These are phyloP conservation scores for Penicillium mononematosum DNA, from an alignment of 495 filamentous ascomycete genomes.

Conservation along the genomic window DNA sequence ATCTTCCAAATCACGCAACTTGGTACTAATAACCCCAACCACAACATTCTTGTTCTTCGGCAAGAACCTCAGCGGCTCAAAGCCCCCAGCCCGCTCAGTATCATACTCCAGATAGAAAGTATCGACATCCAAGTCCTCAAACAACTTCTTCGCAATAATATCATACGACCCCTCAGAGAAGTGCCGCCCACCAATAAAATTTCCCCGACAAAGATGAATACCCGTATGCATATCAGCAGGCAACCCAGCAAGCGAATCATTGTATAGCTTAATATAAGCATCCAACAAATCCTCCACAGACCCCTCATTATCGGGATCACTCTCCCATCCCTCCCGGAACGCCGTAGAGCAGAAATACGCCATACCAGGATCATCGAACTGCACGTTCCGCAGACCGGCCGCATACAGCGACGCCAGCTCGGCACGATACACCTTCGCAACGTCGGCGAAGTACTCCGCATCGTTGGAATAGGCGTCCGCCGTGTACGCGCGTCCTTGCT, in stretches of 20 bases:
- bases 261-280: conserved; percentile 63
- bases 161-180: conserved; percentile 70
- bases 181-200: conserved; percentile 48
- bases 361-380: conserved; percentile 65
- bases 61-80: conserved; percentile 61
- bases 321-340: conserved; percentile 61
- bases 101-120: conserved; percentile 72
- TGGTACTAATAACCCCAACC: conserved; percentile 64
- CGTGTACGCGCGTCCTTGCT: conserved; percentile 55
- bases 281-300: conserved; percentile 53
- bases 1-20: conserved; percentile 61
- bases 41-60: conserved; percentile 66
- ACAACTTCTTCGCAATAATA: conserved; percentile 63
- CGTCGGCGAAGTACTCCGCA: conserved; percentile 59
- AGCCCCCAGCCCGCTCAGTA: conserved; percentile 63
- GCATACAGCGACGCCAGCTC: conserved; percentile 61
- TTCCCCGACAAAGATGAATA: conserved; percentile 63
- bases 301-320: conserved; percentile 54
- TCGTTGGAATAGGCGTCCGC: conserved; percentile 56
- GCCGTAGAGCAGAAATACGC: conserved; percentile 64
- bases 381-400: conserved; percentile 62
- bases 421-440: conserved; percentile 59
- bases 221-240: conserved; percentile 63
- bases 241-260: conserved; percentile 54
- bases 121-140: conserved; percentile 61